Base-by-base conservation (phyloP, 345 rosid genomes). In the Punica granatum region DNA sequence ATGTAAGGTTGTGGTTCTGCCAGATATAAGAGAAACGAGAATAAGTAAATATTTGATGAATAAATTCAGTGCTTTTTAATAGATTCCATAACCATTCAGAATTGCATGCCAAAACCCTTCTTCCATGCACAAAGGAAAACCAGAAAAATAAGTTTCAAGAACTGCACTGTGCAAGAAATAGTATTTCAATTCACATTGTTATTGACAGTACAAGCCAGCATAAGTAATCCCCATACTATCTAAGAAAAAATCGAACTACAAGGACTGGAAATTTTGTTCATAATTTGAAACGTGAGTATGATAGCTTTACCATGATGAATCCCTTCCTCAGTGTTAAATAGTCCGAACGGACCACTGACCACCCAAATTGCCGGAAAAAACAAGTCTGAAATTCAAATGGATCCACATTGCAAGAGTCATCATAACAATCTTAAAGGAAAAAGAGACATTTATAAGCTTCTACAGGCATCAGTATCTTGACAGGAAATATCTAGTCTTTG, bases 291-390 rank as follows among this genome's bases (percentile, higher is more conserved):
- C 36, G 26, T 43, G 28, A 39, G 30, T 19, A 12, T 9, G 23
- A 23, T 34, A 53, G 46, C n/a, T 42, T 81, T 83, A 93, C 97
- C 85, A 65, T 56, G 70, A 90, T 89, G 83, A 94, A 94, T 76
- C 92, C 96, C 36, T 86, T 86, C 34, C 97, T 90, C 28, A 94
- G 93, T 51, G 92, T 82, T 62, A 93, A 86, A 78, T 93, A 94
- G 75, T 94, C 97, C 54, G 82, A 79, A 69, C 86, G 96, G 76
- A 77, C 95, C 68, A 94, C 96, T n/a, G 99, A 87, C 39, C 44
- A 76, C 65, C 92, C 96, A 65, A 94, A 94, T 76, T 94, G 97
- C 46, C 90, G 80, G 73, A 94, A 87, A 85, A 89, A 91, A 76
- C 99, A 94, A 63, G 84, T 89, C 97, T 94, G 86, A 82, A 74